Base-by-base conservation (phyloP, 441 rosid species). In the Raphanus hybrid region DNA sequence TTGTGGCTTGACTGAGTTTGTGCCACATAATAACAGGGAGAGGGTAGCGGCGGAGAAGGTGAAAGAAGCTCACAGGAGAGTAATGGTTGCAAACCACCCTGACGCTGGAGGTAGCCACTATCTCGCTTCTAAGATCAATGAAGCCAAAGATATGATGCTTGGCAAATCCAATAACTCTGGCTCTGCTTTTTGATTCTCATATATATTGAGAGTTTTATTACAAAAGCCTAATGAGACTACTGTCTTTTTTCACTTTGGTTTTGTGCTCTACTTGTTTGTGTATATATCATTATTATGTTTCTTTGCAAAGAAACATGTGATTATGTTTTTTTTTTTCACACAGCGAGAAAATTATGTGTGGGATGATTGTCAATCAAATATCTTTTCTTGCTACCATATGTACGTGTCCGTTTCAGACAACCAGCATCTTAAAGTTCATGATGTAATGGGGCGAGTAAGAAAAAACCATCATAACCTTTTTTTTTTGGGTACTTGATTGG, bases 81-180 rank as follows among this genome's bases (percentile, higher is more conserved):
- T 81, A 6, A 77, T 81, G 84, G 84, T 81, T 11, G 81, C 84
- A 45, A 81, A 81, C 41, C 84, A 81, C 32, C 84, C 84, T 6
- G 84, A 81, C 12, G 84, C 84, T 12, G 81, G 84, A 71, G 87
- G 85, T 5, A 84, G 85, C 12, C 84, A 84, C 7, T 84, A 84
- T 78, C 79, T 84, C 0, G 86, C 85, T 7, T 82, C 87, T 3
- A 84, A 84, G 81, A 82, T 84, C 61, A 82, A 84, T 62, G 85
- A 84, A 80, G 87, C 85, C 23, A 84, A 84, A 82, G 84, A 82
- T 2, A 67, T 81, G 67, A 68, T 83, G 86, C 85, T 82, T 16
- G 77, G 87, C 12, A 82, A 80, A 75, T 64, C 75, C 16, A 78
- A 58, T 6, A 78, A 60, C 74, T 27, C 82, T 5, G 75, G 73